Base-by-base conservation (phyloP, 2,329 filamentous ascomycete genomes). In the Exophiala alcalophila region DNA sequence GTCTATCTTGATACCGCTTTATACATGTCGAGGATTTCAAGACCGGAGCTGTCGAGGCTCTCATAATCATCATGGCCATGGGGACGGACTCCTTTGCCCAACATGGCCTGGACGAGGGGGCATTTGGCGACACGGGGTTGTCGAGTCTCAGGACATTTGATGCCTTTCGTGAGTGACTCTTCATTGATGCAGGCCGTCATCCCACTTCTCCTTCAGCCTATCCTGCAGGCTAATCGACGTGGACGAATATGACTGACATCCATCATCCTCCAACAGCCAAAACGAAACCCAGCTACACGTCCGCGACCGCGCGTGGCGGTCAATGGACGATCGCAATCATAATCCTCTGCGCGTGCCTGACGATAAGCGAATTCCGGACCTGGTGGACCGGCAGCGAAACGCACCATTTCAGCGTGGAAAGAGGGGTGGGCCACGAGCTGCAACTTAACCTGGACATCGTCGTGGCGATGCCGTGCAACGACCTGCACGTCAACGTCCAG, bases 401-500 rank as follows among this genome's bases (percentile, higher is more conserved):
- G 42, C 91, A 97, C 64, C 86, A 86, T 48, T 98, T 97, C 67
- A 83, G 83, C 47, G 91, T 98, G 43, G 92, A 97, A 66, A 92
- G 94, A 67, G 87, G 87, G 54, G 77, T 98, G 26, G 84, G 85
- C 2, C 88, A 88, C 65, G 77, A 81, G 50, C 78, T 98, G 64
- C 90, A 97, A 67, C 84, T 98, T 68, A 98, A 98, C 70, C 72
- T 98, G 44, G 92, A 98, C 66, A 74, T 94, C n/a, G 86, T 97
- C 4, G 75, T 98, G 34, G 76, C 76, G 38, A 98, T 98, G 92
- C 71, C 76, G 56, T 98, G 92, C 72, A 69, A 75, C 44, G 84
- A 94, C 61, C 69, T 98, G n/a, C 86, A 95, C 68, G 74, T 98
- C 66, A 97, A 98, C 68, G 90, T 98, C 36, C 92, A 97, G 70